Conservation (phyloP, 768 basidiomycete species). For the Pholiota conissans region DNA sequence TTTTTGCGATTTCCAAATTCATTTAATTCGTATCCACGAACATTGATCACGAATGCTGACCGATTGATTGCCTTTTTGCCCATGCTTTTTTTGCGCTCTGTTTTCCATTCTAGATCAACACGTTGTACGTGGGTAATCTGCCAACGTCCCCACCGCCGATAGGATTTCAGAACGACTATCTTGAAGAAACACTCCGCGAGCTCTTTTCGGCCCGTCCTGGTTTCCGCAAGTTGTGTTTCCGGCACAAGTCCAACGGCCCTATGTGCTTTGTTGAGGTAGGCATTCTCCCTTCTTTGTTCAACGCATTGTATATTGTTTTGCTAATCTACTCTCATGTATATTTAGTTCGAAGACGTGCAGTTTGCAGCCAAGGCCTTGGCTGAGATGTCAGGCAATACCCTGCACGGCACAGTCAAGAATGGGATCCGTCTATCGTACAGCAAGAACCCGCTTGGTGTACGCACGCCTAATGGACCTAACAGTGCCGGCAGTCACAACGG, state of each 20-base stretch:
- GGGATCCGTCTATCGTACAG: conserved; percentile 95
- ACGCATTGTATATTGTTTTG: conserved; percentile 41
- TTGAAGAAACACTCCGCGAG: conserved; percentile 85
- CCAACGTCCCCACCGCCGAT: conserved; percentile 76
- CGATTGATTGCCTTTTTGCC: conserved; percentile 5
- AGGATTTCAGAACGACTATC: conserved; percentile 73
- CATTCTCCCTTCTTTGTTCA: conserved; percentile 1
- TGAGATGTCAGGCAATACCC: conserved; percentile 88
- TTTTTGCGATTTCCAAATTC: conserved; percentile 4
- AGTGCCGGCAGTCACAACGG: conserved; percentile 40
- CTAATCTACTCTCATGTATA: conserved; percentile 12
- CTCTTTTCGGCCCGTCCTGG: conserved; percentile 81
- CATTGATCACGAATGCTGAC: neutral
- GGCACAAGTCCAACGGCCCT: conserved; percentile 95
- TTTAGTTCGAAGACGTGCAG: conserved; percentile 86
- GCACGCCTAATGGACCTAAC: conserved; percentile 77
- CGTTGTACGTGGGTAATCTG: conserved; percentile 98
- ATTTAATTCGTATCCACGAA: neutral
- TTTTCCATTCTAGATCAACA: conserved; percentile 70
- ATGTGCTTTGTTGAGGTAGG: conserved; percentile 99
- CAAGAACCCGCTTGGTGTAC: conserved; percentile 96
- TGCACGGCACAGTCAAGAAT: conserved; percentile 90
- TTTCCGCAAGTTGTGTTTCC: conserved; percentile 89
- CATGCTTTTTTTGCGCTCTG: neutral
- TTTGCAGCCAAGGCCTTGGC: conserved; percentile 86